These are phyloP conservation scores for Phialemonium atrogriseum DNA, from an alignment of 2,329 filamentous ascomycete genomes.

Conservation along the genomic window DNA sequence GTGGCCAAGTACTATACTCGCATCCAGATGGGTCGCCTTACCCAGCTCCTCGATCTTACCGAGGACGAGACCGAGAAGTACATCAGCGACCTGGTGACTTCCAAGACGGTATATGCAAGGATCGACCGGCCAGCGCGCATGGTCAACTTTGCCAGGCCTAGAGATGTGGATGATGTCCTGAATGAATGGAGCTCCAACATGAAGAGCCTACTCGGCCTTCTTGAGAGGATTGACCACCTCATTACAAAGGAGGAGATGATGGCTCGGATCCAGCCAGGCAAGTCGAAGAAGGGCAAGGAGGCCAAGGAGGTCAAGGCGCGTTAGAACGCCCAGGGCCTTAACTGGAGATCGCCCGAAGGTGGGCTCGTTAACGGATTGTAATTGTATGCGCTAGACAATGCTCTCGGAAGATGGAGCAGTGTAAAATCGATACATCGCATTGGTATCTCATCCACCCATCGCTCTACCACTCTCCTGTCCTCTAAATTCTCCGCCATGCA, in stretches of 20 bases:
- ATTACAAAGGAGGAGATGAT: constrained; percentile 99
- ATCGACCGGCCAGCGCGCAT: constrained; percentile 90
- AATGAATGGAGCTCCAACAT: constrained; percentile 98
- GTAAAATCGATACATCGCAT: no score
- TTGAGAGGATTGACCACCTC: constrained; percentile 87
- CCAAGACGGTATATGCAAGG: constrained; percentile 96
- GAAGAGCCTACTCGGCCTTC: constrained; percentile 61
- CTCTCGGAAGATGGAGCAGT: constrained; percentile 1
- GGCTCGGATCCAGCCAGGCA: constrained; percentile 78
- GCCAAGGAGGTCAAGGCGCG: constrained; percentile 28
- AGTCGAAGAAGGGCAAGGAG: constrained; percentile 27
- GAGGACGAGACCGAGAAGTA: constrained; percentile 99
- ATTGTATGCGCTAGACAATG: constrained; percentile 4
- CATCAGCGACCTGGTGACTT: constrained; percentile 92
- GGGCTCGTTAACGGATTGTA: neutral
- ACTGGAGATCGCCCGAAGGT: neutral
- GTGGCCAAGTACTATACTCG: constrained; percentile 98
- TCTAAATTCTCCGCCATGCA: no score
- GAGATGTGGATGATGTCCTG: constrained; percentile 89
- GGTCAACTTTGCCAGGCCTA: constrained; percentile 89
- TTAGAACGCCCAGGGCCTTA: no score
- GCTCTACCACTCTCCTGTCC: no score
- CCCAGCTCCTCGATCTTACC: constrained; percentile 80
- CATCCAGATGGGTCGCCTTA: constrained; percentile 85
- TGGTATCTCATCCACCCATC: no score